phyloP scores from a whole-genome alignment of 1,284 basidiomycete species.

The Apiotrichum siamense region DNA sequence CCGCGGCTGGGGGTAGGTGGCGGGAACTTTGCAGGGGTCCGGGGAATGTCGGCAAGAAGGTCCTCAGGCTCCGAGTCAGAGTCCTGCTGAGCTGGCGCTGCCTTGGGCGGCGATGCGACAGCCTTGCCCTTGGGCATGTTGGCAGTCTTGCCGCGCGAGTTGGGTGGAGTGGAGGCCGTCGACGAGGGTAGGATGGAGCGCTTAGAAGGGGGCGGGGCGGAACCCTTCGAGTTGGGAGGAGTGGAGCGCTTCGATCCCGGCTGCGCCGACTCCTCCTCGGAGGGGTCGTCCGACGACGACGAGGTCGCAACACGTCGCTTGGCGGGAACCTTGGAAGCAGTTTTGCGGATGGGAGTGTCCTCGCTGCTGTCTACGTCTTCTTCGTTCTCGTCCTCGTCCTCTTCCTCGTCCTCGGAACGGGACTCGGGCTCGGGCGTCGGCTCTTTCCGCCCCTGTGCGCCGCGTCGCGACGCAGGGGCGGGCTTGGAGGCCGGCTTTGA shows the following conservation, averaged over 20 bases:
- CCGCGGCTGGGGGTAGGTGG: constrained; percentile 1
- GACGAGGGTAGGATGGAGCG: neutral
- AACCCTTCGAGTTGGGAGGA: neutral
- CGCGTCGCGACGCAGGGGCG: neutral
- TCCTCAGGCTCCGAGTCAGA: constrained; percentile 8
- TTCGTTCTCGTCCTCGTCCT: constrained; percentile 19
- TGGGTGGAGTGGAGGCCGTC: neutral
- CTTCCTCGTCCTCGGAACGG: constrained; percentile 11
- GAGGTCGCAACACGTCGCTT: constrained; percentile 12
- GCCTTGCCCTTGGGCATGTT: constrained; percentile 2
- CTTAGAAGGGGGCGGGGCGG: neutral
- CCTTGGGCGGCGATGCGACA: neutral
- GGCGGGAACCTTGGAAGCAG: neutral
- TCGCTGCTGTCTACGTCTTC: constrained; percentile 11
- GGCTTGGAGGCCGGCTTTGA: neutral
- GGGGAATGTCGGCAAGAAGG: neutral
- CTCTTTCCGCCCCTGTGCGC: neutral
- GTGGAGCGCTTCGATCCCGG: neutral
- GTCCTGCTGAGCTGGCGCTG: neutral
- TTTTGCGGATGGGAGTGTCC: neutral
- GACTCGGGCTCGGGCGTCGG: constrained; percentile 12
- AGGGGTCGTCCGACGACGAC: neutral
- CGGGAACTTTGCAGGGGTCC: neutral
- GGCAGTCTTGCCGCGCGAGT: neutral
- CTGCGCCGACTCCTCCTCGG: constrained; percentile 2